Evolutionary conservation across 192 early-diverging fungal genomes (phyloP).

Genomic region (Podila epigama): DNA sequence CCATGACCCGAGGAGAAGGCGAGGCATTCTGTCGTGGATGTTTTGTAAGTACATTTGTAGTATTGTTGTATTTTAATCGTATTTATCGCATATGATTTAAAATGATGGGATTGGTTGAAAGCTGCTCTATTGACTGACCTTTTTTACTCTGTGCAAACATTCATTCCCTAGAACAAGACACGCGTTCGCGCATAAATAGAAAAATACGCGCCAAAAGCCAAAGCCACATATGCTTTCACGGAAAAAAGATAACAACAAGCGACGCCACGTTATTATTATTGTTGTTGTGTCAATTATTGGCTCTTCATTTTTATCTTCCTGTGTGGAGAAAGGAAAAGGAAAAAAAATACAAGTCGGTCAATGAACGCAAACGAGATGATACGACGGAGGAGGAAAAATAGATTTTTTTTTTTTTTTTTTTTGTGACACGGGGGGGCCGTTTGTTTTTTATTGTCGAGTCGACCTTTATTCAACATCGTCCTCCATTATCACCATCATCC

Average conservation of each 20-base stretch:
- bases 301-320: no score
- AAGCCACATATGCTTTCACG: no score
- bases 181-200: neutral
- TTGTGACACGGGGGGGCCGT: neutral
- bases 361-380: no score
- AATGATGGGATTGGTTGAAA: neutral
- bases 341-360: no score
- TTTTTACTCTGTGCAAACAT: neutral
- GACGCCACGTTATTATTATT: no score
- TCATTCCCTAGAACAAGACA: neutral
- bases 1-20: slow-evolving; percentile 40
- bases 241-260: no score
- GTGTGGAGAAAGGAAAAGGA: no score
- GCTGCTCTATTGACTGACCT: neutral
- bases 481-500: neutral
- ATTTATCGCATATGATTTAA: neutral
- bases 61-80: neutral
- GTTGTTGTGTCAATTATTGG: no score
- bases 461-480: neutral
- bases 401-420: neutral
- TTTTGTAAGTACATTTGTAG: slow-evolving; percentile 46
- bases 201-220: no score
- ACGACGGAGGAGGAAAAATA: no score
- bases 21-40: slow-evolving; percentile 55
- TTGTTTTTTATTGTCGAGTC: slow-evolving; percentile 1